Conservation (phyloP, 495 filamentous ascomycete species). For the Collariella sp. region DNA sequence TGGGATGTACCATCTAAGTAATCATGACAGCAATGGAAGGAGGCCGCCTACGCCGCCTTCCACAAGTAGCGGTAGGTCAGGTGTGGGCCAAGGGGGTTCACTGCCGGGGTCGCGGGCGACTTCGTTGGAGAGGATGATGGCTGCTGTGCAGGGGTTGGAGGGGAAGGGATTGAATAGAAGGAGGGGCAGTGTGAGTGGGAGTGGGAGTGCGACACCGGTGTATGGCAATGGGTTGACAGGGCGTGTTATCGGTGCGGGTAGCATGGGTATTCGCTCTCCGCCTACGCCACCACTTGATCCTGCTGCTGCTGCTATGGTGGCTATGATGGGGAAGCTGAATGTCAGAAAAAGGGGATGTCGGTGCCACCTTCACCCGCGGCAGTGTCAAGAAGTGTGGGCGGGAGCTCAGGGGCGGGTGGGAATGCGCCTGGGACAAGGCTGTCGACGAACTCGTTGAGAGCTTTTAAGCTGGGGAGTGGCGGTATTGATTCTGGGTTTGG, state of each 20-base stretch:
- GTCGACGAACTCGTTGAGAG: conserved; percentile 22
- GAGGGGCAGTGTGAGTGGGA: too few species aligned
- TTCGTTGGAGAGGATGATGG: conserved; percentile 20
- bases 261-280: conserved; percentile 5
- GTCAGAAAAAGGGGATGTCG: conserved; percentile 15
- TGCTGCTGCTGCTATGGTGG: conserved; percentile 12
- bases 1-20: too few species aligned
- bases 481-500: background rate
- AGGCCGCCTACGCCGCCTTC: conserved; percentile 30
- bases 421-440: conserved; percentile 1
- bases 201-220: background rate
- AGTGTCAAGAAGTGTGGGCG: conserved; percentile 16
- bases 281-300: conserved; percentile 17
- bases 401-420: conserved; percentile 9
- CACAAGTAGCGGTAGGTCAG: too few species aligned
- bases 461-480: conserved; percentile 16
- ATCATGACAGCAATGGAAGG: too few species aligned
- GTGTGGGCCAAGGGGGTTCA: too few species aligned
- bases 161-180: background rate
- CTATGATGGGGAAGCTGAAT: conserved; percentile 27
- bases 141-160: background rate
- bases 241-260: too few species aligned
- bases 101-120: conserved; percentile 4
- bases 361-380: conserved; percentile 14
- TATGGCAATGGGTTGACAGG: background rate